phyloP scores from a whole-genome alignment of 75 land plant genomes.

The Cryptomeria japonica region DNA sequence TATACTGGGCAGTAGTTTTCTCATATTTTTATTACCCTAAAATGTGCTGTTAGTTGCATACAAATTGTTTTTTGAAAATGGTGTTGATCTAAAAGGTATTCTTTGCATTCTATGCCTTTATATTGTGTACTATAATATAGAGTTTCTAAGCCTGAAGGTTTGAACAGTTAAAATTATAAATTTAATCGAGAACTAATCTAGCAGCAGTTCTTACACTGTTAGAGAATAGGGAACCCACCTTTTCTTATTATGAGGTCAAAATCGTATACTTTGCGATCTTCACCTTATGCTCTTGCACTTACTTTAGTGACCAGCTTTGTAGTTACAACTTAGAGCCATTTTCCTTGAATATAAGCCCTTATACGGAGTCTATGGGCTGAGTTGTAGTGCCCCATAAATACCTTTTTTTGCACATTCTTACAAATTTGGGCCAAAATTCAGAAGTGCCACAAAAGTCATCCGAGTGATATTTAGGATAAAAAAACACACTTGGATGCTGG shows the following conservation, averaged over 20 bases:
- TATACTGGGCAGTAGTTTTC: not conserved
- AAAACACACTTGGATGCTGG: too few species aligned
- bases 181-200: not conserved
- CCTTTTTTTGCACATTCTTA: too few species aligned
- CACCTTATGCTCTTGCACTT: too few species aligned
- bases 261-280: too few species aligned
- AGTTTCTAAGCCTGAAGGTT: not conserved
- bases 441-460: too few species aligned
- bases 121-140: not conserved
- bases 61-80: not conserved
- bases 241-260: not conserved
- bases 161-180: not conserved
- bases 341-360: too few species aligned
- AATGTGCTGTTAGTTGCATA: not conserved
- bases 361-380: too few species aligned
- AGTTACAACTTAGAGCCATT: too few species aligned
- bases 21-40: not conserved
- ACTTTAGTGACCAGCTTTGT: too few species aligned
- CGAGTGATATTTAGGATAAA: too few species aligned
- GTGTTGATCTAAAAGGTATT: not conserved
- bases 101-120: not conserved
- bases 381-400: too few species aligned
- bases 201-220: not conserved
- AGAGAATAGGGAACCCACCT: not conserved
- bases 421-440: too few species aligned